Evolutionary conservation across 805 yeast species (phyloP).

Genomic region (Candida multigemmis): DNA sequence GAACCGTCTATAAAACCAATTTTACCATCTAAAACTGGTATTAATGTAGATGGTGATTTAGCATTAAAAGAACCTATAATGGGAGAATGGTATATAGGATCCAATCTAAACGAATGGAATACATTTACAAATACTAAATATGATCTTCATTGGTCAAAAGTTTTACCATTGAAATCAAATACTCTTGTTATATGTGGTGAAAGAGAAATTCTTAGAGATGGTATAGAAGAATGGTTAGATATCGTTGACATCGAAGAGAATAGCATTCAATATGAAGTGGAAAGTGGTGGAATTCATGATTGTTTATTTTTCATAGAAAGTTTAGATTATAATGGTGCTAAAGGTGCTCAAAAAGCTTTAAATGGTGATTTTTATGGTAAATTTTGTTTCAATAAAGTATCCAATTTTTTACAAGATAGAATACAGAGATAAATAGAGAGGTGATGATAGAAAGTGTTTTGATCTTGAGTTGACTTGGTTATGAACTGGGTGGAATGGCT

Average conservation of each 20-base stretch:
- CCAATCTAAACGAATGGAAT: constrained; percentile 9
- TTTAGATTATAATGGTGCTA: constrained; percentile 15
- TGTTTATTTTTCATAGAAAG: constrained; percentile 24
- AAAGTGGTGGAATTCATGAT: constrained; percentile 27
- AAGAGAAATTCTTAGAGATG: constrained; percentile 21
- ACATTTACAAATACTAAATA: constrained; percentile 14
- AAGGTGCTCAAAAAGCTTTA: constrained; percentile 12
- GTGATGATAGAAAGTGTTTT: too few relatives aligned
- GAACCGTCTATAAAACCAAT: constrained; percentile 16
- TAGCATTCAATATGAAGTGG: constrained; percentile 11
- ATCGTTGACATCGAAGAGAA: constrained; percentile 10
- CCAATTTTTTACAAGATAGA: constrained; percentile 2
- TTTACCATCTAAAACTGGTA: constrained; percentile 13
- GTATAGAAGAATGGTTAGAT: constrained; percentile 15
- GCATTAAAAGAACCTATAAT: constrained; percentile 16
- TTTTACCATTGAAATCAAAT: constrained; percentile 13
- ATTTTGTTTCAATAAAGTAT: constrained; percentile 4
- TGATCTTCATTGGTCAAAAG: constrained; percentile 16
- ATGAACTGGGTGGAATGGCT: too few relatives aligned
- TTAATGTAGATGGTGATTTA: constrained; percentile 19
- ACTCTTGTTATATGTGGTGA: constrained; percentile 20
- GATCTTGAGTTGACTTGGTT: too few relatives aligned
- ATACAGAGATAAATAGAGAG: constrained; percentile 1
- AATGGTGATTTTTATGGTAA: constrained; percentile 14
- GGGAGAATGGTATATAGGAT: constrained; percentile 25